These are phyloP conservation scores for Emericellopsis cladophorae DNA, from an alignment of 2,329 filamentous ascomycete species.

Conservation along the genomic window DNA sequence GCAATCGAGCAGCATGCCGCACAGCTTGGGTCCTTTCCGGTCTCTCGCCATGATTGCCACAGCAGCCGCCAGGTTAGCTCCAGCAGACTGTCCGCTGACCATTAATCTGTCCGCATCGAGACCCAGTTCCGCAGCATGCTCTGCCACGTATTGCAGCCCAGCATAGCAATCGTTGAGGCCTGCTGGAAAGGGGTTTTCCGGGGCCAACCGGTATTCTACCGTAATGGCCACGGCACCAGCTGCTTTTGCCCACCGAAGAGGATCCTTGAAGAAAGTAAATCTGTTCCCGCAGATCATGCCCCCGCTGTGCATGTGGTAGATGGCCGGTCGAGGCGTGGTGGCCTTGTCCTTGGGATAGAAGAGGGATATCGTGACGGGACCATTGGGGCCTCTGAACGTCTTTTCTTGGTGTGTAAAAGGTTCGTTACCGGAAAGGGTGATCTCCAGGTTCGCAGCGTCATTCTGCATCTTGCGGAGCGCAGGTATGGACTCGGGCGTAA, in stretches of 20 bases:
- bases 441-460: conserved; percentile 5
- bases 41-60: conserved; percentile 24
- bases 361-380: conserved; percentile 8
- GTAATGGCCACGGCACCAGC: conserved; percentile 9
- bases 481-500: conserved; percentile 7
- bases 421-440: conserved; percentile 4
- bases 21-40: conserved; percentile 13
- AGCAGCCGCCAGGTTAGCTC: conserved; percentile 25
- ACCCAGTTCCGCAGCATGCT: conserved; percentile 22
- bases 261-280: conserved; percentile 8
- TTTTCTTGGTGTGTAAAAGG: conserved; percentile 10
- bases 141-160: conserved; percentile 19
- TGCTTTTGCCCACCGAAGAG: conserved; percentile 7
- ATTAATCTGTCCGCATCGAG: conserved; percentile 25
- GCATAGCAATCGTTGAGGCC: conserved; percentile 13
- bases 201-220: conserved; percentile 13
- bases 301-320: conserved; percentile 11
- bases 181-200: conserved; percentile 10
- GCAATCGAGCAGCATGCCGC: conserved; percentile 27
- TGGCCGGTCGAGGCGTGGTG: conserved; percentile 4
- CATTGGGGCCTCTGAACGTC: conserved; percentile 6
- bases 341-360: conserved; percentile 6
- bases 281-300: conserved; percentile 10
- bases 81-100: conserved; percentile 28
- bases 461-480: conserved; percentile 5